Percentiles rank a stretch among this genome's conserved stretches.
These are phyloP conservation scores for Rubroshorea leprosula DNA, from an alignment of 345 rosid species.

Conservation along the genomic window DNA sequence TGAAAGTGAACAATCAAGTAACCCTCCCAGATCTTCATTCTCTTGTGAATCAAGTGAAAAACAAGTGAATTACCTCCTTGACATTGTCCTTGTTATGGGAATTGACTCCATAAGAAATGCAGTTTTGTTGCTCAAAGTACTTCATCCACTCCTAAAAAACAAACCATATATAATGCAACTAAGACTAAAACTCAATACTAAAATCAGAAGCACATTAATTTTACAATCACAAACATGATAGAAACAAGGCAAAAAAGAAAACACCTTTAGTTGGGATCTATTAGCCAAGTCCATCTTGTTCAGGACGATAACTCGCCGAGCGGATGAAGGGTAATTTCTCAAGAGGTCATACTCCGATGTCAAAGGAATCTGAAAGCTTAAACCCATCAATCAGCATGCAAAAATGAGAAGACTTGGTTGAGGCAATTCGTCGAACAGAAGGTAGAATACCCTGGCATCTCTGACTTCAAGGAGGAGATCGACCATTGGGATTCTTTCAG, in stretches of 20 bases:
- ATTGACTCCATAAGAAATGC: constrained; percentile 50
- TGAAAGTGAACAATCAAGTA: not conserved
- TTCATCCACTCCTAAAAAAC: constrained; percentile 46
- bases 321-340: constrained; percentile 22
- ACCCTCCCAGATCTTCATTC: not conserved
- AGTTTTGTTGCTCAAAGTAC: constrained; percentile 39
- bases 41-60: not conserved
- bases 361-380: constrained; percentile 48
- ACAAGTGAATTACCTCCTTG: constrained; percentile 39
- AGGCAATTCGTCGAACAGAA: constrained; percentile 44
- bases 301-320: constrained; percentile 48
- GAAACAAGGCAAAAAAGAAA: not conserved
- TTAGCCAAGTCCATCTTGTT: constrained; percentile 77
- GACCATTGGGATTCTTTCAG: constrained; percentile 51
- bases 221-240: not conserved
- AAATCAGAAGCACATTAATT: not conserved
- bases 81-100: constrained; percentile 74
- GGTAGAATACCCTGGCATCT: constrained; percentile 58
- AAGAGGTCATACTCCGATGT: constrained; percentile 53
- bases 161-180: not conserved
- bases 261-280: constrained; percentile 39
- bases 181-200: not conserved
- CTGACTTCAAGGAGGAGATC: constrained; percentile 64
- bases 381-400: not conserved
- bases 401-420: not conserved